Evolutionary conservation across 257 asterid genomes (phyloP), one percentile per base, ranked within the genome.

Genomic region (Plantago major): DNA sequence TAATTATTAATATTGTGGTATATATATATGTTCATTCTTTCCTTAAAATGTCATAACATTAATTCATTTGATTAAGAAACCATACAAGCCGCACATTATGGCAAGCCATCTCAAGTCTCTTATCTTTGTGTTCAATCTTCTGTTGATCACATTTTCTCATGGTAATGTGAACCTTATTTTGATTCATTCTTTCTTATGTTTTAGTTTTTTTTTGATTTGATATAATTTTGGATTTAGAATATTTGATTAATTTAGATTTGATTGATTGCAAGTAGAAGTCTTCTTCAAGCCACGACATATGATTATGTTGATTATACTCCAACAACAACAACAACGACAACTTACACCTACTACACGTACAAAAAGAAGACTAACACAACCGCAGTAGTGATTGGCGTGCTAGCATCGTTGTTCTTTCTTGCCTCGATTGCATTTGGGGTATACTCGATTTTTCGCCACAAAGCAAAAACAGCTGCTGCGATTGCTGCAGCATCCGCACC

Each of bases 71-170:
- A 22, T 22, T 22, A 22, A 33, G 40, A 33, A 47, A 14, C 16
- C 51, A 46, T 55, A 59, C 74, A 71, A 43, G 10, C 17, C 14
- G 11, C 45, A 38, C 26, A 22, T 22, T 22, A 55, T 12, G 26
- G 44, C 17, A 3, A 55, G 12, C 22, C 45, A 12, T 55, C 45
- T 30, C 12, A 6, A 11, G 44, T 28, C 19, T 14, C 17, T 55
- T 14, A 12, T 55, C 45, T 55, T 14, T 55, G 60, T 40, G 15
- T 55, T 55, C 44, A 55, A 30, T 33, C 19, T 55, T 55, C 40
- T 30, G 60, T 30, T 30, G 12, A 55, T 55, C 37, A 5, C 40
- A 50, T 50, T 19, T 50, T 11, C 56, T 15, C 56, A 50, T 7
- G 56, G 56, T 50, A 50, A 3, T 9, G 6, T 47, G 10, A 28